Percentiles rank a stretch among this genome's conserved stretches.
Conservation (phyloP, 129 eudicot species). For the Apium graveolens region DNA sequence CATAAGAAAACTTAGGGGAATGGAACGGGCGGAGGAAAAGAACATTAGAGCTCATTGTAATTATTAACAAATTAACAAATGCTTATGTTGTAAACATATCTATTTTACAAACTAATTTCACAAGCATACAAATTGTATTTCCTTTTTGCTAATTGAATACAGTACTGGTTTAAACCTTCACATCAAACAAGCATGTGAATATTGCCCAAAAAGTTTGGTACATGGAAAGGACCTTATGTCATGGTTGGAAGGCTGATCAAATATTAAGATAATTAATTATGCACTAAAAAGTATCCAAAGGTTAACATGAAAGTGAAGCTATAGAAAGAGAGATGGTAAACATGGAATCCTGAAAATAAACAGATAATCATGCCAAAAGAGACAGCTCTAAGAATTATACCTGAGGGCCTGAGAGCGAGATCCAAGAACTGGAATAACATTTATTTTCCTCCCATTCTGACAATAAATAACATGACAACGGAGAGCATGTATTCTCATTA, state of each 20-base stretch:
- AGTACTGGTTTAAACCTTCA: background rate
- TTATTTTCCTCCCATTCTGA: conserved; percentile 78
- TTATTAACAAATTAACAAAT: background rate
- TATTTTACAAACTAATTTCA: background rate
- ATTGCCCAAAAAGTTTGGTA: background rate
- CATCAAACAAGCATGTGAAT: background rate
- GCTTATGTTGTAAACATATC: background rate
- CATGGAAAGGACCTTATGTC: background rate
- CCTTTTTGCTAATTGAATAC: background rate
- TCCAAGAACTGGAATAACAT: conserved; percentile 86
- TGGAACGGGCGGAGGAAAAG: background rate
- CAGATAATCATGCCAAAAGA: conserved; percentile 1
- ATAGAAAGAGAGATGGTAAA: background rate
- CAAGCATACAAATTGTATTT: too few species aligned
- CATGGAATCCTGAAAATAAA: background rate
- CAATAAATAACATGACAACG: conserved; percentile 88
- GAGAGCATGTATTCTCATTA: conserved; percentile 94
- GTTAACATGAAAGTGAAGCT: background rate
- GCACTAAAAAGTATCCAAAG: background rate
- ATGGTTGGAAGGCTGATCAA: background rate
- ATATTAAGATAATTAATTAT: background rate
- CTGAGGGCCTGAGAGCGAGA: conserved; percentile 98
- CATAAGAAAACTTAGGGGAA: too few species aligned
- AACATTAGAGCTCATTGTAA: background rate
- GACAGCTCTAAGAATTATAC: conserved; percentile 18